phyloP scores from a whole-genome alignment of 306 rosid genomes.

The Alnus glutinosa region DNA sequence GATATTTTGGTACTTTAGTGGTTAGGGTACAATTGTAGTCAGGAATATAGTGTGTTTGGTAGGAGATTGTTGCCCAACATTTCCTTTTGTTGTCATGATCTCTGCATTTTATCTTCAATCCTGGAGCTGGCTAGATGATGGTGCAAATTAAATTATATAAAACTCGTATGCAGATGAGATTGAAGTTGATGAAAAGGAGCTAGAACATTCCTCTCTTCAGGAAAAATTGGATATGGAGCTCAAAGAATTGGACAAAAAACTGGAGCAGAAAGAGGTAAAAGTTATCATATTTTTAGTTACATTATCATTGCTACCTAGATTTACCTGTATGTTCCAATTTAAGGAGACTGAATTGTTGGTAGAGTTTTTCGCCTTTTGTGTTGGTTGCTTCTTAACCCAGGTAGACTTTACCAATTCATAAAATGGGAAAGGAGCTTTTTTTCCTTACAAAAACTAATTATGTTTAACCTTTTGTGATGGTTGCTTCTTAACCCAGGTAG shows the following conservation, averaged over 20 bases:
- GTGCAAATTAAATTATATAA: slow-evolving; percentile 3
- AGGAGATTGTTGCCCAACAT: background rate
- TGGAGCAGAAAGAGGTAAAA: slow-evolving; percentile 93
- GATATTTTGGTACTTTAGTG: slow-evolving; percentile 6
- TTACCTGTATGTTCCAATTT: background rate
- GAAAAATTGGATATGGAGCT: slow-evolving; percentile 84
- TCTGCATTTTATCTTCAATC: slow-evolving; percentile 1
- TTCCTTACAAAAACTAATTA: background rate
- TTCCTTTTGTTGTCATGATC: slow-evolving; percentile 8
- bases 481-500: too few relatives aligned
- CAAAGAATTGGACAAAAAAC: slow-evolving; percentile 86
- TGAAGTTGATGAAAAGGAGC: slow-evolving; percentile 78
- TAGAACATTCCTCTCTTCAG: slow-evolving; percentile 89
- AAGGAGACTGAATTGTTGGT: background rate
- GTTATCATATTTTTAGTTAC: background rate
- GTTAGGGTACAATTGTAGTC: slow-evolving; percentile 1
- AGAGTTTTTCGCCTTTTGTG: background rate
- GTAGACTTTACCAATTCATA: slow-evolving; percentile 8
- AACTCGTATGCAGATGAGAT: slow-evolving; percentile 50
- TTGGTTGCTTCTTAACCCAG: background rate
- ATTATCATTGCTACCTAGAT: background rate
- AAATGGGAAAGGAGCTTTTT: background rate
- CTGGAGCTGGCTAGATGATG: background rate
- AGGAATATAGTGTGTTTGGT: background rate
- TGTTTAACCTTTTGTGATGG: too few relatives aligned